Conservation (phyloP, 2,329 filamentous ascomycete species). For the Aureobasidium musti region DNA sequence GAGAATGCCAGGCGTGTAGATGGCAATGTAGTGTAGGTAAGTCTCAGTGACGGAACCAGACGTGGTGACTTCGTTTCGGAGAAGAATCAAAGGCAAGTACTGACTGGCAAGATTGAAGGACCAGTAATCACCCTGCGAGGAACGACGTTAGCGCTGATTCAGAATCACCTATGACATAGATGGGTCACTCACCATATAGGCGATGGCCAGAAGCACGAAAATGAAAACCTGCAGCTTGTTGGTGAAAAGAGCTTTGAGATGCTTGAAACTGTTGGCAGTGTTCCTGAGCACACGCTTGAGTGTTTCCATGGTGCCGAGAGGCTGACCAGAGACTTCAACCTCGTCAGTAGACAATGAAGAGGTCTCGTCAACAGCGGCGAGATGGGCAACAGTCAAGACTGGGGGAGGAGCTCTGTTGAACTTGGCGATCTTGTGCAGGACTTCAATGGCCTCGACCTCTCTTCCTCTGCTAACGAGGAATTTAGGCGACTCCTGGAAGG, state of each 20-base stretch:
- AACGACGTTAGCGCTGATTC: background rate
- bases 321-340: background rate
- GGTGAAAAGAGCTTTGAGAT: slow-evolving; percentile 23
- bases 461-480: slow-evolving; percentile 57
- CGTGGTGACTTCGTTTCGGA: slow-evolving; percentile 50
- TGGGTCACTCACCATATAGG: slow-evolving; percentile 36
- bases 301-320: background rate
- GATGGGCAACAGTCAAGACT: slow-evolving; percentile 18
- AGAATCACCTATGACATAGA: background rate
- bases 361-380: slow-evolving; percentile 12
- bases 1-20: slow-evolving; percentile 56
- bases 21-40: slow-evolving; percentile 58
- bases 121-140: slow-evolving; percentile 20
- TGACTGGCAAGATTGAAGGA: slow-evolving; percentile 27
- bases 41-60: slow-evolving; percentile 47
- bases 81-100: slow-evolving; percentile 55
- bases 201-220: slow-evolving; percentile 38
- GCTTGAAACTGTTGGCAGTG: slow-evolving; percentile 23
- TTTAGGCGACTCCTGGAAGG: slow-evolving; percentile 62
- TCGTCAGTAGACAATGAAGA: background rate
- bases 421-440: slow-evolving; percentile 48
- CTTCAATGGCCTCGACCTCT: slow-evolving; percentile 55
- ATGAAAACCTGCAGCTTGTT: slow-evolving; percentile 27
- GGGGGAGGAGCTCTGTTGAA: slow-evolving; percentile 41
- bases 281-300: slow-evolving; percentile 18